These are phyloP conservation scores for Fusarium aywerte DNA, from an alignment of 2,329 filamentous ascomycete genomes.

Conservation along the genomic window DNA sequence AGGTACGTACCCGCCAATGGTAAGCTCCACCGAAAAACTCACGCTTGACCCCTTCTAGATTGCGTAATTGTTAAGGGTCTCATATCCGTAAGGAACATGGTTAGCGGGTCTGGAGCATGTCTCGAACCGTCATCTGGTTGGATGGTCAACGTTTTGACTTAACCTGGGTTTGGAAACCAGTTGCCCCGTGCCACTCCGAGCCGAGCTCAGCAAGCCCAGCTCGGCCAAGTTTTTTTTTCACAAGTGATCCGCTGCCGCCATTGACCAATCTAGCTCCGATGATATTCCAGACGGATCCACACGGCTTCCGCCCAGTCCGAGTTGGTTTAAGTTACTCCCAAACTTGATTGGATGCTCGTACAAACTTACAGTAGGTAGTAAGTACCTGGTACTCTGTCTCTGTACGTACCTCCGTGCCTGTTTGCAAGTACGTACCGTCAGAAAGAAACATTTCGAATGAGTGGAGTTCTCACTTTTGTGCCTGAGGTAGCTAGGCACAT, in stretches of 20 bases:
- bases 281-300: slow-evolving; percentile 20
- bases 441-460: not conserved
- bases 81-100: slow-evolving; percentile 31
- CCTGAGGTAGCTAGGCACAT: slow-evolving; percentile 25
- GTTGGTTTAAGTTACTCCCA: slow-evolving; percentile 26
- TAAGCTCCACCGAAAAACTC: slow-evolving; percentile 3
- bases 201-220: slow-evolving; percentile 17
- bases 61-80: slow-evolving; percentile 42
- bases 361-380: too few relatives aligned
- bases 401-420: slow-evolving; percentile 14
- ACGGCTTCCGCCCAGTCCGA: slow-evolving; percentile 31
- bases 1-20: slow-evolving; percentile 38
- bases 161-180: slow-evolving; percentile 20
- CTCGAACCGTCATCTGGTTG: slow-evolving; percentile 38
- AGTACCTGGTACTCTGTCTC: too few relatives aligned
- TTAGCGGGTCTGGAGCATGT: slow-evolving; percentile 24
- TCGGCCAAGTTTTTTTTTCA: slow-evolving; percentile 27
- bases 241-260: slow-evolving; percentile 22
- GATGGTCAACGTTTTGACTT: slow-evolving; percentile 41
- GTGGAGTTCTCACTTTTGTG: slow-evolving; percentile 1
- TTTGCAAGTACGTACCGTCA: slow-evolving; percentile 1
- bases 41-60: slow-evolving; percentile 40
- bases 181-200: slow-evolving; percentile 40
- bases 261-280: slow-evolving; percentile 25
- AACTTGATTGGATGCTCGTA: slow-evolving; percentile 21